A percentile compares a stretch with the other conserved stretches of the same genome.
These are phyloP conservation scores for Protomyces pachydermus DNA, from an alignment of 1,139 yeast species.

Conservation along the genomic window DNA sequence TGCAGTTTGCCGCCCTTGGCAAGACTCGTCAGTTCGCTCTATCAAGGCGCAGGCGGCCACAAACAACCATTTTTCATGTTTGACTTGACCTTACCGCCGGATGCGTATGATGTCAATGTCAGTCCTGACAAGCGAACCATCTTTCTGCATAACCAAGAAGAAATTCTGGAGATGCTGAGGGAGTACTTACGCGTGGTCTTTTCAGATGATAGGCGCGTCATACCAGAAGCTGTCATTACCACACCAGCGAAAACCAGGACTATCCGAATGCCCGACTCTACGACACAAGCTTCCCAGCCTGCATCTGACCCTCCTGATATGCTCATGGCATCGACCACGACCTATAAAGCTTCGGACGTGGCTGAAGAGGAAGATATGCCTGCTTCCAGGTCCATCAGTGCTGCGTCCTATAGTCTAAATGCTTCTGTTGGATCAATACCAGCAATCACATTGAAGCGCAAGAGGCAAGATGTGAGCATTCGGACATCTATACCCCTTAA, in stretches of 20 bases:
- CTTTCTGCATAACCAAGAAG: slow-evolving; percentile 60
- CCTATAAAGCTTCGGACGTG: not conserved
- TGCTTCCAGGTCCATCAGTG: not conserved
- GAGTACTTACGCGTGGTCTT: slow-evolving; percentile 39
- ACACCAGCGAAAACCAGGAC: not conserved
- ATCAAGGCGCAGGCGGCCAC: slow-evolving; percentile 46
- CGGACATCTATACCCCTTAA: not conserved
- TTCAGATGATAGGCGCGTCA: slow-evolving; percentile 3
- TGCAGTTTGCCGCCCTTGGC: slow-evolving; percentile 52
- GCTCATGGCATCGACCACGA: not conserved
- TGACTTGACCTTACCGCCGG: slow-evolving; percentile 50
- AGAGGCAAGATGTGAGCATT: not conserved
- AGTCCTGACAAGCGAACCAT: slow-evolving; percentile 84
- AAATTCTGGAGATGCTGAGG: slow-evolving; percentile 46
- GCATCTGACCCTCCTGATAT: not conserved
- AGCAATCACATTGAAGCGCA: not conserved
- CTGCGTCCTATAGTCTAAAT: not conserved
- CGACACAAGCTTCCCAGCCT: not conserved
- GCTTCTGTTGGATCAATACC: not conserved
- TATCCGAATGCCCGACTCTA: not conserved
- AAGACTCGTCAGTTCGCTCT: slow-evolving; percentile 52
- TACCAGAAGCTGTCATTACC: not conserved
- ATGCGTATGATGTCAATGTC: slow-evolving; percentile 69
- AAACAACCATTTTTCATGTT: slow-evolving; percentile 72
- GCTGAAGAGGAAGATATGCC: not conserved